Evolutionary conservation across 345 rosid species (phyloP).

Genomic region (Viola odorata): DNA sequence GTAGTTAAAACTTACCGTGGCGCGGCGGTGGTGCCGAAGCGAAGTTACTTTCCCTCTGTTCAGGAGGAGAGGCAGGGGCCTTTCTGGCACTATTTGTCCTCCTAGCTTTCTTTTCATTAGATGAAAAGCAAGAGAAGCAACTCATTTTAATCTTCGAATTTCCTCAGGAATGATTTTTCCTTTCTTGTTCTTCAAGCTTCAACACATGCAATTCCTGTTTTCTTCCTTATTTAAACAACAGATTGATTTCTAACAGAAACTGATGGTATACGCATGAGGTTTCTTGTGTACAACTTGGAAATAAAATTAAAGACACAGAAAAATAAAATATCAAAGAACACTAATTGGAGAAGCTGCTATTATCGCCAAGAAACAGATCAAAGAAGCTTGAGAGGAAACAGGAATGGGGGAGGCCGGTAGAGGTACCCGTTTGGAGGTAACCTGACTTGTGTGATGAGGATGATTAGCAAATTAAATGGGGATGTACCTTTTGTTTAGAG

Average conservation of each 20-base stretch:
- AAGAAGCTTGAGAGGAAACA: neutral
- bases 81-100: conserved; percentile 24
- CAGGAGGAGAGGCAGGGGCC: conserved; percentile 13
- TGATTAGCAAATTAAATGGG: neutral
- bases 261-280: too few relatives aligned
- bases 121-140: conserved; percentile 73
- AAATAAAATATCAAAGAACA: too few relatives aligned
- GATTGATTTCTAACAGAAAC: too few relatives aligned
- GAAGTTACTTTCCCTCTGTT: conserved; percentile 1
- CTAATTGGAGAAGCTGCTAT: too few relatives aligned
- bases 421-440: too few relatives aligned
- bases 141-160: conserved; percentile 33
- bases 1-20: conserved; percentile 14
- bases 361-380: neutral
- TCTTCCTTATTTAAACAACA: too few relatives aligned
- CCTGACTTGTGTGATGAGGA: too few relatives aligned
- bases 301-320: too few relatives aligned
- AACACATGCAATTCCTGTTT: too few relatives aligned
- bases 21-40: conserved; percentile 15
- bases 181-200: too few relatives aligned
- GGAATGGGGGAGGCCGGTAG: too few relatives aligned
- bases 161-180: conserved; percentile 2
- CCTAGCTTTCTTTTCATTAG: conserved; percentile 41
- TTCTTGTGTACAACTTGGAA: too few relatives aligned
- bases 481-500: neutral